Conservation (phyloP, 208 protist genomes). For the Wallacemonas sp. region DNA sequence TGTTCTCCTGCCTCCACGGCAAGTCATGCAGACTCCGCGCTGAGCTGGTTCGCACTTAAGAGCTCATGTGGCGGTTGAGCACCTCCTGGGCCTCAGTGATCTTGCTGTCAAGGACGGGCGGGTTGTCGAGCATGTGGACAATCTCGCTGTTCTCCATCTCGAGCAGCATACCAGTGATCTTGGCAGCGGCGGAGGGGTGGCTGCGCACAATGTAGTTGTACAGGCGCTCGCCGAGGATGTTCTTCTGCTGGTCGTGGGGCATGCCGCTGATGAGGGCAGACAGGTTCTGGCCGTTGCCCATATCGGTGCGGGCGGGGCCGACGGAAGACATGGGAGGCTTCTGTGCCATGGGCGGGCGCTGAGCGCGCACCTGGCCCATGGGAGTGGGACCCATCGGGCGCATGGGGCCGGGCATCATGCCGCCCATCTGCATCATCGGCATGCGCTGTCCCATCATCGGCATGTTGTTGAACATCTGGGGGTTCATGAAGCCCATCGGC, state of each 20-base stretch:
- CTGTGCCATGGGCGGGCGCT: conserved; percentile 25
- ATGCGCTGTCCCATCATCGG: conserved; percentile 76
- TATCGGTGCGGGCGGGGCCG: conserved; percentile 48
- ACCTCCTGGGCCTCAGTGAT: conserved; percentile 96
- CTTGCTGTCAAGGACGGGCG: conserved; percentile 91
- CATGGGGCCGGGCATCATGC: conserved; percentile 71
- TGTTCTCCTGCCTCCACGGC: not conserved
- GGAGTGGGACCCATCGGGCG: conserved; percentile 63
- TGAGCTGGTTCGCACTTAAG: conserved; percentile 30
- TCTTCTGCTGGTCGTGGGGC: conserved; percentile 91
- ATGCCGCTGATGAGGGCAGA: conserved; percentile 64
- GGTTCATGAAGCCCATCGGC: conserved; percentile 51
- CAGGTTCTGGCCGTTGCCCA: conserved; percentile 61
- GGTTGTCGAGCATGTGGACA: conserved; percentile 94
- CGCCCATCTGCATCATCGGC: conserved; percentile 73
- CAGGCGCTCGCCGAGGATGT: conserved; percentile 95
- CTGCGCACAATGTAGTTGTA: conserved; percentile 93
- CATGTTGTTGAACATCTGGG: conserved; percentile 54
- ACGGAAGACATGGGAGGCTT: conserved; percentile 67
- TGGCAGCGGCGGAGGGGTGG: conserved; percentile 91
- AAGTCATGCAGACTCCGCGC: no score
- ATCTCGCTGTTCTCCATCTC: conserved; percentile 97
- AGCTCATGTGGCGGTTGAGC: conserved; percentile 89
- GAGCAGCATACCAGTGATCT: conserved; percentile 99
- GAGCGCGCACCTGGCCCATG: conserved; percentile 31